Evolutionary conservation across 2,329 filamentous ascomycete species (phyloP).

Genomic region (Mariannaea elegans): DNA sequence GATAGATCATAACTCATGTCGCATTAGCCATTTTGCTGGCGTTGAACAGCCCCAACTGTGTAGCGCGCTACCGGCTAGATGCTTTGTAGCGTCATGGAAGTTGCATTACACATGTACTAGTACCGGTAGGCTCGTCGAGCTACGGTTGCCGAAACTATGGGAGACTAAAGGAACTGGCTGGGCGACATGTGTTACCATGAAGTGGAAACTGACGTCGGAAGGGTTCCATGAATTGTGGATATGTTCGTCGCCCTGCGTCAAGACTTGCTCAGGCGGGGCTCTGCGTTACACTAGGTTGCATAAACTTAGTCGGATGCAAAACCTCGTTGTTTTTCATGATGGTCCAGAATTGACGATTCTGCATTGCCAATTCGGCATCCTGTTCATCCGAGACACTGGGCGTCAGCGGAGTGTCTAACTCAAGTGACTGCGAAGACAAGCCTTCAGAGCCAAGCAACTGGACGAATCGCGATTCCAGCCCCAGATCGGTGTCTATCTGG

Average conservation of each 20-base stretch:
- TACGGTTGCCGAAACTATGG: conserved; percentile 25
- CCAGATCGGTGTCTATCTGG: conserved; percentile 63
- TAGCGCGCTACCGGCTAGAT: not conserved
- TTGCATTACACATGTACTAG: conserved; percentile 22
- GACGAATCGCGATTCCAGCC: conserved; percentile 53
- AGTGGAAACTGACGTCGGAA: conserved; percentile 18
- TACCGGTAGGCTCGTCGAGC: conserved; percentile 16
- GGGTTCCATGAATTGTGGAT: conserved; percentile 21
- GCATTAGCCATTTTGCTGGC: not conserved
- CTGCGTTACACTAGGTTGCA: conserved; percentile 18
- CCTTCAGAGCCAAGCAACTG: conserved; percentile 57
- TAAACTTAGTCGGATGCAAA: conserved; percentile 31
- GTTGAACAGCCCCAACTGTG: not conserved
- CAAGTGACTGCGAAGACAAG: conserved; percentile 56
- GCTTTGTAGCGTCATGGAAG: conserved; percentile 6
- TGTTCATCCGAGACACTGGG: conserved; percentile 35
- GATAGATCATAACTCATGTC: conserved; percentile 1
- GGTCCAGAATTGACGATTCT: conserved; percentile 56
- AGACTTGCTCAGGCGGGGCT: conserved; percentile 17
- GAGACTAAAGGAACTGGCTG: conserved; percentile 30
- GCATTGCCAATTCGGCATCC: conserved; percentile 41
- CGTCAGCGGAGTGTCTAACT: conserved; percentile 57
- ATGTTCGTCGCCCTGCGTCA: conserved; percentile 16
- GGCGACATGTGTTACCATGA: conserved; percentile 21
- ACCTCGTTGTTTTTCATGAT: conserved; percentile 55